Evolutionary conservation across 2,329 filamentous ascomycete genomes (phyloP).

Genomic region (Rhynchosporium agropyri): DNA sequence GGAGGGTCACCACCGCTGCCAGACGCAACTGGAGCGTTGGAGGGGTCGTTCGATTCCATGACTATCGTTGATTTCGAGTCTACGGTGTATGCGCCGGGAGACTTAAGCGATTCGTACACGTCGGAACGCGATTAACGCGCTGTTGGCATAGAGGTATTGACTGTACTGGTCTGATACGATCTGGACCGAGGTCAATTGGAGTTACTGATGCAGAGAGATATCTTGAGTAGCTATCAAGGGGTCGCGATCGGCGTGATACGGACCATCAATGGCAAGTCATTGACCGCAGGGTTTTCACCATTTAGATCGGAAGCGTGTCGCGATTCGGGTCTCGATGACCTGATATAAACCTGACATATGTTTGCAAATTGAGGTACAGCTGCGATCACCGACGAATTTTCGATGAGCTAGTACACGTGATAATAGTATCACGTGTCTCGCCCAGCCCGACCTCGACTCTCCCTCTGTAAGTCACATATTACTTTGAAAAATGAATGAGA

Average conservation of each 20-base stretch:
- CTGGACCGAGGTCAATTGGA: conserved; percentile 32
- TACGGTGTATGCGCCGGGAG: conserved; percentile 35
- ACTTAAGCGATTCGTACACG: neutral
- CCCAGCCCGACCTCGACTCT: no score
- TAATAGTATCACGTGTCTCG: conserved; percentile 20
- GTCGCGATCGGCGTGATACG: conserved; percentile 17
- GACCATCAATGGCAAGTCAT: conserved; percentile 25
- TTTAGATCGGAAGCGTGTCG: conserved; percentile 7
- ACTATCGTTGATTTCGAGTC: conserved; percentile 16
- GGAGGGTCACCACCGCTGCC: conserved; percentile 24
- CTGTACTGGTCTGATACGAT: conserved; percentile 18
- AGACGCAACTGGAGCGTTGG: conserved; percentile 31
- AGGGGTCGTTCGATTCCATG: conserved; percentile 37
- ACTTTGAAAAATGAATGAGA: neutral
- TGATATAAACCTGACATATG: conserved; percentile 24
- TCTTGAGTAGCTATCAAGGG: neutral
- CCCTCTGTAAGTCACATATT: neutral
- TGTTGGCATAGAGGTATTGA: conserved; percentile 1
- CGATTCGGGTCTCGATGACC: conserved; percentile 19
- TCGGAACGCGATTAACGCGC: conserved; percentile 18
- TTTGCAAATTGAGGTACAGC: conserved; percentile 18
- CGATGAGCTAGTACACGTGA: conserved; percentile 22
- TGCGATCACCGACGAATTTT: conserved; percentile 13
- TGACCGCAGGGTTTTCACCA: conserved; percentile 13
- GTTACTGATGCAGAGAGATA: conserved; percentile 9